phyloP scores from a whole-genome alignment of 352 stramenopile genomes.

The Phytophthora nicotianae region DNA sequence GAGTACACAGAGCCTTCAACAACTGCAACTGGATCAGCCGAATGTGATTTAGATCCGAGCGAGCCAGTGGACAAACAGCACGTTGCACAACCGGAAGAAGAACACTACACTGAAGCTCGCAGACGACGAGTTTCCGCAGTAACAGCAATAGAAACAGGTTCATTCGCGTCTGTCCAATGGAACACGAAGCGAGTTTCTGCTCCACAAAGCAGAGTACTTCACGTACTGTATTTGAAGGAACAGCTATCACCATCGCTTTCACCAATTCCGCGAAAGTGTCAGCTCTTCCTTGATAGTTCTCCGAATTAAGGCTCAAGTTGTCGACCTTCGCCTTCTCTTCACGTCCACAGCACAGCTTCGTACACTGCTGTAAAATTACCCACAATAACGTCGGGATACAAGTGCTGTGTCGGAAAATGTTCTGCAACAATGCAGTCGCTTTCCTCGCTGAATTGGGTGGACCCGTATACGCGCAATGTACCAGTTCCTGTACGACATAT shows the following conservation, averaged over 20 bases:
- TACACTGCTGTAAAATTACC: slow-evolving; percentile 63
- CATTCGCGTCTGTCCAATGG: slow-evolving; percentile 37
- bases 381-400: slow-evolving; percentile 40
- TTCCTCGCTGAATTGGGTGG: slow-evolving; percentile 24
- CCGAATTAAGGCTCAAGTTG: background rate
- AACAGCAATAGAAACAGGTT: slow-evolving; percentile 64
- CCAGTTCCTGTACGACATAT: slow-evolving; percentile 51
- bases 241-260: slow-evolving; percentile 41
- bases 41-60: slow-evolving; percentile 37
- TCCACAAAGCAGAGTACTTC: slow-evolving; percentile 49
- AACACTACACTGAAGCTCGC: slow-evolving; percentile 28
- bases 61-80: slow-evolving; percentile 45
- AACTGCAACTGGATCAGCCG: slow-evolving; percentile 60
- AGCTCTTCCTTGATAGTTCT: slow-evolving; percentile 34
- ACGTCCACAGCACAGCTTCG: slow-evolving; percentile 60
- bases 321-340: slow-evolving; percentile 10
- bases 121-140: slow-evolving; percentile 52
- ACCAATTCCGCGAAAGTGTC: slow-evolving; percentile 55
- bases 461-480: slow-evolving; percentile 45
- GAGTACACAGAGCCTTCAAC: slow-evolving; percentile 50
- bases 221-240: slow-evolving; percentile 17
- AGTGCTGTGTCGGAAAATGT: slow-evolving; percentile 29
- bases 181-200: slow-evolving; percentile 56
- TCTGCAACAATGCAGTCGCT: slow-evolving; percentile 41
- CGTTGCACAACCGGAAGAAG: slow-evolving; percentile 46